A percentile compares a stretch with the other conserved stretches of the same genome.
Evolutionary conservation across 2,329 filamentous ascomycete species (phyloP).

Genomic region (Ceratocystis lukuohia): DNA sequence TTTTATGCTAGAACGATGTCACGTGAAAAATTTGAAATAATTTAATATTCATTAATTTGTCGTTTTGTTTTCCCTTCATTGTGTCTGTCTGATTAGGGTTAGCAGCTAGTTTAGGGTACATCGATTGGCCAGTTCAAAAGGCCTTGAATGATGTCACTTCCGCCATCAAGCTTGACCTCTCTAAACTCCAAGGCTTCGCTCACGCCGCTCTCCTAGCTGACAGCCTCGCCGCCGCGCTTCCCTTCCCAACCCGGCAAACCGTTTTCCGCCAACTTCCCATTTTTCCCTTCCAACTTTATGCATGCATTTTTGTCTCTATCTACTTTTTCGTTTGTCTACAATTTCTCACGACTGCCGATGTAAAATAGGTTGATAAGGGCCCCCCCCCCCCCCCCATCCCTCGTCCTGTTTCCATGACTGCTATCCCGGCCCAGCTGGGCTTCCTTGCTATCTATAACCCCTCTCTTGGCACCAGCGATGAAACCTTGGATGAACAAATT

Average conservation of each 20-base stretch:
- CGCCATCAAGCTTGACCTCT: not conserved
- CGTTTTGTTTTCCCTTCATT: not conserved
- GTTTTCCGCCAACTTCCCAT: not conserved
- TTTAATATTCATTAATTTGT: not conserved
- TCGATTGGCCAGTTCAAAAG: not conserved
- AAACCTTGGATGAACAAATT: slow-evolving; percentile 62
- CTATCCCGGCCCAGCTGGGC: slow-evolving; percentile 38
- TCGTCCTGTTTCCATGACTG: slow-evolving; percentile 45
- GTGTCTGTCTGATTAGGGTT: not conserved
- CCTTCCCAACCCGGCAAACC: not conserved
- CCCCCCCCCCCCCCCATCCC: slow-evolving; percentile 25
- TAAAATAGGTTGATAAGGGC: not conserved
- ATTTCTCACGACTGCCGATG: no score
- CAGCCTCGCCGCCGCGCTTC: slow-evolving; percentile 1
- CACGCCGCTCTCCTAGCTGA: not conserved
- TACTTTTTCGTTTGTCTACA: no score
- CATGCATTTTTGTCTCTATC: no score
- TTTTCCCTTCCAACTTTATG: no score
- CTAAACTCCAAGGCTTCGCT: not conserved
- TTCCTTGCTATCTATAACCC: slow-evolving; percentile 96
- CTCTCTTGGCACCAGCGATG: slow-evolving; percentile 48
- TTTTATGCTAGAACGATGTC: not conserved
- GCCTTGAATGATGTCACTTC: slow-evolving; percentile 12
- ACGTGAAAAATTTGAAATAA: not conserved
- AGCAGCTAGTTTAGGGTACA: not conserved